phyloP scores from a whole-genome alignment of 306 rosid species.

The Corylus avellana region DNA sequence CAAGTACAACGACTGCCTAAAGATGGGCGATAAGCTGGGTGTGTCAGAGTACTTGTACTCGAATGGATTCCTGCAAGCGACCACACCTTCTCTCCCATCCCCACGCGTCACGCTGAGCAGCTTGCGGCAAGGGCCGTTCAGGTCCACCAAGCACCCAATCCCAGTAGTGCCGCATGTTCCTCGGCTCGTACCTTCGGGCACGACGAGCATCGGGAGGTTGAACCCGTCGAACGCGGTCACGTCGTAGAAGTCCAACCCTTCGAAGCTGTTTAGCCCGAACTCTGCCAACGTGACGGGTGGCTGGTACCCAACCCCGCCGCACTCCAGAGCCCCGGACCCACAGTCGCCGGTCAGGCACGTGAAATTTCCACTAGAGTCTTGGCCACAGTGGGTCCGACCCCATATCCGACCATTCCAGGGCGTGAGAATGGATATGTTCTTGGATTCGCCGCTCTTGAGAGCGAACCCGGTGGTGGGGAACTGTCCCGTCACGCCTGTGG shows the following conservation, averaged over 20 bases:
- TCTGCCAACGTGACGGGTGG: constrained; percentile 92
- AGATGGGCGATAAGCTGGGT: constrained; percentile 80
- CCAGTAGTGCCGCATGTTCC: constrained; percentile 68
- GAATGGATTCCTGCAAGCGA: constrained; percentile 53
- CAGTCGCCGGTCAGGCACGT: constrained; percentile 82
- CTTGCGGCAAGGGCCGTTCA: constrained; percentile 69
- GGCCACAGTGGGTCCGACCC: constrained; percentile 75
- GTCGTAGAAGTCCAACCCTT: constrained; percentile 84
- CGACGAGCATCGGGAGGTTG: constrained; percentile 80
- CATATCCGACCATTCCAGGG: constrained; percentile 91
- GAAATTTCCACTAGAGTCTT: constrained; percentile 55
- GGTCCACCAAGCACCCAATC: constrained; percentile 69
- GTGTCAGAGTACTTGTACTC: too few relatives aligned
- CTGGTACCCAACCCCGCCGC: constrained; percentile 62
- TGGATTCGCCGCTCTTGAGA: constrained; percentile 59
- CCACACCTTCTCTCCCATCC: constrained; percentile 26
- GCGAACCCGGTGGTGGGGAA: constrained; percentile 79
- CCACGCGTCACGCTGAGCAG: constrained; percentile 56
- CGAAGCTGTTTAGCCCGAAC: constrained; percentile 79
- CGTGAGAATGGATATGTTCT: constrained; percentile 51
- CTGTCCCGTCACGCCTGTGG: constrained; percentile 31
- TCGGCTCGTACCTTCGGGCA: constrained; percentile 65
- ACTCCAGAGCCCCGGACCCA: constrained; percentile 71
- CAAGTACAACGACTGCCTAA: constrained; percentile 56
- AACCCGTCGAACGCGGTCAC: constrained; percentile 91